These are phyloP conservation scores for Umbelopsis ramanniana DNA, from an alignment of 192 early-diverging fungal species.

Conservation along the genomic window DNA sequence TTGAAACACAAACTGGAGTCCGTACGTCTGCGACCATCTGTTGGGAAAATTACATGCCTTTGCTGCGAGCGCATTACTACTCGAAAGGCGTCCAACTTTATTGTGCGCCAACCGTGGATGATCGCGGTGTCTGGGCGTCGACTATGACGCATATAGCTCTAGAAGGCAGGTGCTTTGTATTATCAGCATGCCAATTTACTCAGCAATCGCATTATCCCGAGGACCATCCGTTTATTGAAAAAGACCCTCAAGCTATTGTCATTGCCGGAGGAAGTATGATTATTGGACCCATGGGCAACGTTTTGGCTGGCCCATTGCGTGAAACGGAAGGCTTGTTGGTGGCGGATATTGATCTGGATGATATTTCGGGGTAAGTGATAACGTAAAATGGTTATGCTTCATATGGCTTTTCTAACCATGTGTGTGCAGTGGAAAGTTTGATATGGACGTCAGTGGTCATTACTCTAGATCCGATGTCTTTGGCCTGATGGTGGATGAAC, in stretches of 20 bases:
- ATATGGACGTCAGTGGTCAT: conserved; percentile 24
- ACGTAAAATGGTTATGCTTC: neutral
- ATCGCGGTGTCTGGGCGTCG: conserved; percentile 2
- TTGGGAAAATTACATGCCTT: conserved; percentile 33
- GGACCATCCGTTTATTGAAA: neutral
- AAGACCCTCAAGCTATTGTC: neutral
- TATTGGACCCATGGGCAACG: conserved; percentile 1
- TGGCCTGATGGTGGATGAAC: neutral
- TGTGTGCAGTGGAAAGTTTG: conserved; percentile 5
- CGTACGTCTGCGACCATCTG: conserved; percentile 19
- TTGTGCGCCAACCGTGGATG: conserved; percentile 25
- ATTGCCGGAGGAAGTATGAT: conserved; percentile 25
- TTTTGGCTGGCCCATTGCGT: conserved; percentile 24
- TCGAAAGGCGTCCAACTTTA: conserved; percentile 22
- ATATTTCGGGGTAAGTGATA: neutral
- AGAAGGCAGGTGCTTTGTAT: conserved; percentile 25
- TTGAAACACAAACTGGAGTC: neutral
- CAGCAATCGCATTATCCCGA: conserved; percentile 28
- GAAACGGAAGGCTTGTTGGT: conserved; percentile 20
- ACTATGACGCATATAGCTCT: conserved; percentile 26
- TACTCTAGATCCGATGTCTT: conserved; percentile 24
- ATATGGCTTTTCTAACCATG: neutral
- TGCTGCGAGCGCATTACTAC: conserved; percentile 15
- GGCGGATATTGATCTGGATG: conserved; percentile 22
- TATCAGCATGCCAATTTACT: conserved; percentile 20